Percentiles rank a stretch among this genome's conserved stretches.
Conservation (phyloP, 208 protist genomes). For the Acanthamoeba castellanii region DNA sequence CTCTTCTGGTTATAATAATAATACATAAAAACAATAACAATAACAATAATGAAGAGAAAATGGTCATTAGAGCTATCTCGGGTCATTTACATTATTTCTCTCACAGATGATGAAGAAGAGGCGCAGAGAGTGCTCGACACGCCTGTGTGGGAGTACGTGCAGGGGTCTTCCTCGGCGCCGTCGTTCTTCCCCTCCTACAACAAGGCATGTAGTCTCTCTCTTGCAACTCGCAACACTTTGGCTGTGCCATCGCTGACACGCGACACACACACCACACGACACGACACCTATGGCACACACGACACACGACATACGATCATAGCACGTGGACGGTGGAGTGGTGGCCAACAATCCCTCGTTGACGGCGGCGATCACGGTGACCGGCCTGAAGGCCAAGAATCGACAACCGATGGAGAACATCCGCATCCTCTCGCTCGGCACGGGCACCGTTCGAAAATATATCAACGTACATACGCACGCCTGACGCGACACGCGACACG, state of each 20-base stretch:
- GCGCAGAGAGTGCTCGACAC: slow-evolving; percentile 47
- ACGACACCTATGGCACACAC: no score
- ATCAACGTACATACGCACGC: background rate
- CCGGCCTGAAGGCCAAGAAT: slow-evolving; percentile 14
- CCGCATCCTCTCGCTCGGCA: slow-evolving; percentile 66
- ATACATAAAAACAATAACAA: background rate
- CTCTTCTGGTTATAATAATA: background rate
- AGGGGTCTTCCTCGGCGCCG: slow-evolving; percentile 37
- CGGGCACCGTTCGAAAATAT: background rate
- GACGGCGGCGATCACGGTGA: slow-evolving; percentile 62
- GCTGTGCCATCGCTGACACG: no score
- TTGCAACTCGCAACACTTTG: background rate
- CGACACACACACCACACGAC: no score
- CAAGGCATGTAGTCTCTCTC: background rate
- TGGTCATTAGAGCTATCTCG: no score
- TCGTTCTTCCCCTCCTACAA: slow-evolving; percentile 71
- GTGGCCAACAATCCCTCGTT: slow-evolving; percentile 62
- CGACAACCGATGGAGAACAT: slow-evolving; percentile 44
- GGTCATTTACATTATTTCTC: background rate
- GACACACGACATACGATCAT: background rate
- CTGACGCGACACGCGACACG: background rate
- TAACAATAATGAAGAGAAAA: background rate
- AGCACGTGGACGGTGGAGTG: slow-evolving; percentile 64
- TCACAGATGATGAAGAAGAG: background rate
- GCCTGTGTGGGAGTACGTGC: slow-evolving; percentile 63